Evolutionary conservation across 2,329 filamentous ascomycete genomes (phyloP), one percentile per base, ranked within the genome.

Genomic region (Verticillium isaacii): DNA sequence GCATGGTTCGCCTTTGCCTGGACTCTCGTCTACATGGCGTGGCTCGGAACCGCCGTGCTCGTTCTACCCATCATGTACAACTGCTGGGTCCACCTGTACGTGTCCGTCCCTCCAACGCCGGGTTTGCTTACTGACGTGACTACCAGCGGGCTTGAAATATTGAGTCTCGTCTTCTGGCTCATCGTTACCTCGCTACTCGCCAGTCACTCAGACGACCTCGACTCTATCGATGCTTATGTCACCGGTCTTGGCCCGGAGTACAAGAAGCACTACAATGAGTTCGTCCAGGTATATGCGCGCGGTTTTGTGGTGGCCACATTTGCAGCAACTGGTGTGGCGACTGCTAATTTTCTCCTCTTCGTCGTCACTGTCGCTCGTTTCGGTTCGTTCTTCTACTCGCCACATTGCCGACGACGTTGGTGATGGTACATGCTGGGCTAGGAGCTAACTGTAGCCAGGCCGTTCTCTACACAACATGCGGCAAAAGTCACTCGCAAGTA

Each of bases 61-160:
- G 61, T 65, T 58, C 60, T 64, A 4, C 65, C 65, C 11, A 59
- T 64, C 37, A 64, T 65, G 65, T 66, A 66, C 62, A 66, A 66
- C 34, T 65, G 62, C 36, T 66, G 65, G 65, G 65, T 65, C 19
- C 65, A 66, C 50, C 62, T 66, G 65, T 66, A 61, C 19, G 63
- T n/a, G 12, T 36, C 8, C 14, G 11, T 12, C 29, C 12, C 14
- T 11, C 17, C 14, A 25, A 32, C 5, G 8, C 32, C 9, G 25
- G 6, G 5, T 32, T 12, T 2, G 17, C 25, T 15, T 57, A 25
- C 32, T 57, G 34, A 57, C 34, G 4, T 23, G 17, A 7, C 9
- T 37, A 11, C 12, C 3, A 66, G 65, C 2, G 65, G 62, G 11
- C 62, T 66, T 9, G 65, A 66, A 15, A 34, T 65, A 15, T 60